Base-by-base conservation (phyloP, 495 filamentous ascomycete species). In the Bombardia bombarda region DNA sequence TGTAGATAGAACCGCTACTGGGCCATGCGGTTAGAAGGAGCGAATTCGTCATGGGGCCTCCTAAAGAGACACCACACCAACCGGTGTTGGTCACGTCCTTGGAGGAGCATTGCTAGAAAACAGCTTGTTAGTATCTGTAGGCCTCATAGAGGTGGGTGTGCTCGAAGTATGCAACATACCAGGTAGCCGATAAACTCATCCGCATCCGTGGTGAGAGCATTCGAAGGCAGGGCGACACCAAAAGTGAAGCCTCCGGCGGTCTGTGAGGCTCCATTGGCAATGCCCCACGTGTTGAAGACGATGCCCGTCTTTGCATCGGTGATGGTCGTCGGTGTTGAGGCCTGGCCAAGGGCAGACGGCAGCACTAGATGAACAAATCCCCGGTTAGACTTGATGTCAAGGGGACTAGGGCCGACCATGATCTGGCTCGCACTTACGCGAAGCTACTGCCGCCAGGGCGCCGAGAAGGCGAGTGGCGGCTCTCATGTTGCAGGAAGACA, bases 141-240 rank as follows among this genome's bases (percentile, higher is more conserved):
- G 24, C 4, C 9, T 4, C 18, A 38, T 2, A 31, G 7, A 14
- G 9, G 26, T 0, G n/a, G n/a, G n/a, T n/a, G n/a, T n/a, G n/a
- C n/a, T n/a, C n/a, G n/a, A 8, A 5, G 33, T 6, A 37, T 4
- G 4, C 7, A 50, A 35, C 70, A 3, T 61, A 75, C 72, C 46
- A 76, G 60, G 37, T 68, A 56, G 16, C 79, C 79, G 49, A 82
- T 76, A 45, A 78, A 82, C 49, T 82, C 78, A 28, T 53, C 64
- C 4, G 72, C 67, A 49, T 80, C 65, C 17, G 60, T 65, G 2
- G 64, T 63, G n/a, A 73, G 61, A 17, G 67, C 69, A 45, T 70
- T 60, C 6, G 56, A 46, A 6, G 79, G 79, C 26, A 83, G 57
- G 9, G 75, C 68, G 36, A 80, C 50, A 58, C 79, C 79, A 48